Base-by-base conservation (phyloP, 352 stramenopile genomes). In the Aphanomyces euteiches region DNA sequence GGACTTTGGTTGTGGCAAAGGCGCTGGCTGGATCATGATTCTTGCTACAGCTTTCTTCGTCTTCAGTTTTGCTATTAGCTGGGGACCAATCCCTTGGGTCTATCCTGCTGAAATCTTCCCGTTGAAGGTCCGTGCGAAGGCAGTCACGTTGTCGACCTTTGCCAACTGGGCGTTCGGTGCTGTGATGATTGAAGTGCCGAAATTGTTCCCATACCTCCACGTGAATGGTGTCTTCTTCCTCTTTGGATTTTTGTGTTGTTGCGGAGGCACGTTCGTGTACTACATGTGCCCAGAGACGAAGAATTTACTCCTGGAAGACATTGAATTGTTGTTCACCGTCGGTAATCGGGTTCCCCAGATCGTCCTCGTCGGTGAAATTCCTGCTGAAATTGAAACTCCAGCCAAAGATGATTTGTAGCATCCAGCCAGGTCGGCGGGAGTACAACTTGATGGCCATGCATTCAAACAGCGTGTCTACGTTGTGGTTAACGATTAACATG, bases 51-150 rank as follows among this genome's bases (percentile, higher is more conserved):
- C 72, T 6, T 76, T 87, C 63, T 82, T 79, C 40, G 66, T 87
- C 10, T 84, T 84, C 70, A 80, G 79, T 63, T 85, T 84, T 63
- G 77, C 77, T 10, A 83, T 82, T 47, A 84, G 77, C 4, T 87
- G 79, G 82, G 80, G 80, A 0, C 79, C 79, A 19, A 66, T 87
- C 10, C 77, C 77, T 56, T 89, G 82, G 82, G 79, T 87, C 37
- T 85, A 87, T 45, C 79, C 82, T 1, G 64, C 79, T 12, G 82
- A 89, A 69, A 84, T 86, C 71, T 88, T 88, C 66, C 77, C 79
- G 12, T 57, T 89, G 45, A 72, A 78, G 64, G 70, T 79, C 13
- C 80, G 82, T 19, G 73, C 73, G 53, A 79, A 76, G 34, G 79
- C 78, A 3, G 74, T 86, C 28, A 78, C 80, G 12, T 72, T 84